A percentile compares a stretch with the other conserved stretches of the same genome.
These are phyloP conservation scores for Teratosphaeria pseudoeucalypti DNA, from an alignment of 2,329 filamentous ascomycete species.

Conservation along the genomic window DNA sequence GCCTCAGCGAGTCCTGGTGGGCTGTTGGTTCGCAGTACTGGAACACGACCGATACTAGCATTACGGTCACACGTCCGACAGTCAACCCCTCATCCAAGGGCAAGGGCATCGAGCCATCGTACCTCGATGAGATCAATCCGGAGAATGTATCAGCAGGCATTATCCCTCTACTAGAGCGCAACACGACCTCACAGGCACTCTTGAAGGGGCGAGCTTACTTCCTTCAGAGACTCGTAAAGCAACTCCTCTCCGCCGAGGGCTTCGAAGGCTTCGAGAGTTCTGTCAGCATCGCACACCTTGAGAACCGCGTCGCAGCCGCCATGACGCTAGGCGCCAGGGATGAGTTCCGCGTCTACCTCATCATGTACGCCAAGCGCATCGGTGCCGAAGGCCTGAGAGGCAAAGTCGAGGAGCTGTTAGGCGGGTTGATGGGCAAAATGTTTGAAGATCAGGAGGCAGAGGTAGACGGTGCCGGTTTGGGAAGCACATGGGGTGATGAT, in stretches of 20 bases:
- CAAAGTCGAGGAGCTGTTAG: conserved; percentile 88
- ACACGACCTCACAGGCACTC: conserved; percentile 86
- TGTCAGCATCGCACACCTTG: conserved; percentile 86
- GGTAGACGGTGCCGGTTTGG: conserved; percentile 29
- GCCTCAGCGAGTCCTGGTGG: conserved; percentile 96
- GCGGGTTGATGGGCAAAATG: conserved; percentile 65
- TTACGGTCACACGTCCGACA: conserved; percentile 64
- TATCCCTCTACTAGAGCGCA: conserved; percentile 83
- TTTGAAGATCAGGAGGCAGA: conserved; percentile 48
- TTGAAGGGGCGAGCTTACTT: conserved; percentile 87
- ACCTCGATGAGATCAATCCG: conserved; percentile 39
- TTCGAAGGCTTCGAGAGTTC: conserved; percentile 86
- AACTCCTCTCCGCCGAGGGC: conserved; percentile 75
- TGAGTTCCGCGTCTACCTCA: conserved; percentile 88
- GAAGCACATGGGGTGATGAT: conserved; percentile 55
- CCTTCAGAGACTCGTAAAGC: conserved; percentile 82
- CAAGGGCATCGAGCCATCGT: conserved; percentile 7
- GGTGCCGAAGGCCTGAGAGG: conserved; percentile 76
- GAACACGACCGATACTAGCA: conserved; percentile 91
- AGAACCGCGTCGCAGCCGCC: conserved; percentile 86
- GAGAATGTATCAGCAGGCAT: conserved; percentile 75
- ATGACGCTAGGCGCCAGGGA: conserved; percentile 75
- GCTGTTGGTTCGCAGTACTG: conserved; percentile 96
- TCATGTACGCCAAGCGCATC: conserved; percentile 94
- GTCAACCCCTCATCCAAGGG: conserved; percentile 46